These are phyloP conservation scores for Rhizomucor pusillus DNA, from an alignment of 371 early-diverging fungal genomes.

Conservation along the genomic window DNA sequence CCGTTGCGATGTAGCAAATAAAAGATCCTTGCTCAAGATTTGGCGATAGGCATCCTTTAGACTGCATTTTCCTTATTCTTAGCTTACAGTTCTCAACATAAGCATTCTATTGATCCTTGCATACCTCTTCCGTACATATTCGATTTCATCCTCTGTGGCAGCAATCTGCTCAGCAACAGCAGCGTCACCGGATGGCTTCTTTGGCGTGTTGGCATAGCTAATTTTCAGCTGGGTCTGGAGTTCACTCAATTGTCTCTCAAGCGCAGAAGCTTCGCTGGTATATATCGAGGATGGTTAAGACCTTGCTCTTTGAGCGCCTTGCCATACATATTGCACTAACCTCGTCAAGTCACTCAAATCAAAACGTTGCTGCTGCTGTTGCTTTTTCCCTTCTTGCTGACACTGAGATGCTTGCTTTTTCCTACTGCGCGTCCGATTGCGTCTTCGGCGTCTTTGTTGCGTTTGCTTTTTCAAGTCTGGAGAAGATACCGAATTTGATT, in stretches of 20 bases:
- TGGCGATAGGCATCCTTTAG: constrained; percentile 34
- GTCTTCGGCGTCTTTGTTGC: constrained; percentile 20
- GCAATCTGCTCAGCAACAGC: constrained; percentile 39
- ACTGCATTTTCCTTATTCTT: constrained; percentile 11
- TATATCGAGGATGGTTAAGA: no score
- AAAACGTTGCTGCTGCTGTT: constrained; percentile 6
- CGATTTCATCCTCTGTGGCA: constrained; percentile 47
- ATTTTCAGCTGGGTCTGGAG: constrained; percentile 42
- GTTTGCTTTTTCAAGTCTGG: constrained; percentile 25
- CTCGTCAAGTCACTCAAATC: constrained; percentile 26
- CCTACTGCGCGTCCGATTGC: constrained; percentile 29
- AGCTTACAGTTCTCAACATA: neutral
- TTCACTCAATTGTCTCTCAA: constrained; percentile 44
- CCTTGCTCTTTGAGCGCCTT: neutral
- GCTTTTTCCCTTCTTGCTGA: constrained; percentile 7
- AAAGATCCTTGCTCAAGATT: constrained; percentile 26
- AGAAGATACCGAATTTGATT: constrained; percentile 15
- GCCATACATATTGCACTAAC: constrained; percentile 7
- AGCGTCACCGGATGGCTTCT: constrained; percentile 34
- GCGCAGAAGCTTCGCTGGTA: constrained; percentile 48
- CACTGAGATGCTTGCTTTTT: constrained; percentile 10
- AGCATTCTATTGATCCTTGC: no score
- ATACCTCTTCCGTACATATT: constrained; percentile 45
- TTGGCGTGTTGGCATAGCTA: constrained; percentile 34
- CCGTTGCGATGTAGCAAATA: constrained; percentile 31